These are phyloP conservation scores for Physcomitrium patens DNA, from an alignment of 225 moss, liverwort and hornwort species.

Conservation along the genomic window DNA sequence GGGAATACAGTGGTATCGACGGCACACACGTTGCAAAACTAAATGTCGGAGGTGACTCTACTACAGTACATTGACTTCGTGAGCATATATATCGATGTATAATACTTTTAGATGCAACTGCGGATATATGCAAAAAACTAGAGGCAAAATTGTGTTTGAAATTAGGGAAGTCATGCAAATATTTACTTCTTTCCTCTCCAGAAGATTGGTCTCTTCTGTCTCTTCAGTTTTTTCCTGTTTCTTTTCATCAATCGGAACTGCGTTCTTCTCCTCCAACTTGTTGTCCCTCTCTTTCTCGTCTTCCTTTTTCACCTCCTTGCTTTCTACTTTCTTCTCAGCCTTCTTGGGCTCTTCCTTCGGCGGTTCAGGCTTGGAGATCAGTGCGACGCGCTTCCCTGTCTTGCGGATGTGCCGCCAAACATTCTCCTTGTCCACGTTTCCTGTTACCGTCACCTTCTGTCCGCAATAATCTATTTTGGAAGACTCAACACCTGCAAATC, in stretches of 20 bases:
- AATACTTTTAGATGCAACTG: too few species aligned
- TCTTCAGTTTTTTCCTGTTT: conserved; percentile 14
- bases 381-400: conserved; percentile 48
- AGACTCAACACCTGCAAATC: conserved; percentile 44
- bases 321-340: conserved; percentile 33
- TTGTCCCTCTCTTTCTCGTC: conserved; percentile 23
- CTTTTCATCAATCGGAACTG: neutral
- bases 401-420: conserved; percentile 54
- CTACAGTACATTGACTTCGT: too few species aligned
- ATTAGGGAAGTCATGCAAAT: neutral
- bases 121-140: neutral
- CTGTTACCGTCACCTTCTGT: conserved; percentile 54
- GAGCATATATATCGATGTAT: too few species aligned
- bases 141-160: neutral
- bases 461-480: conserved; percentile 45
- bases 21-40: too few species aligned
- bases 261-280: conserved; percentile 25
- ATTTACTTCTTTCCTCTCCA: conserved; percentile 33
- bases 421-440: conserved; percentile 48
- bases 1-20: too few species aligned
- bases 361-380: conserved; percentile 40
- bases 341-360: conserved; percentile 40
- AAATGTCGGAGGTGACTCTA: too few species aligned
- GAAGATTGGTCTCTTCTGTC: conserved; percentile 25
- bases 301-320: conserved; percentile 15